A percentile compares a stretch with the other conserved stretches of the same genome.
phyloP scores from a whole-genome alignment of 2,329 filamentous ascomycete genomes.

The Rutstroemia sp. region DNA sequence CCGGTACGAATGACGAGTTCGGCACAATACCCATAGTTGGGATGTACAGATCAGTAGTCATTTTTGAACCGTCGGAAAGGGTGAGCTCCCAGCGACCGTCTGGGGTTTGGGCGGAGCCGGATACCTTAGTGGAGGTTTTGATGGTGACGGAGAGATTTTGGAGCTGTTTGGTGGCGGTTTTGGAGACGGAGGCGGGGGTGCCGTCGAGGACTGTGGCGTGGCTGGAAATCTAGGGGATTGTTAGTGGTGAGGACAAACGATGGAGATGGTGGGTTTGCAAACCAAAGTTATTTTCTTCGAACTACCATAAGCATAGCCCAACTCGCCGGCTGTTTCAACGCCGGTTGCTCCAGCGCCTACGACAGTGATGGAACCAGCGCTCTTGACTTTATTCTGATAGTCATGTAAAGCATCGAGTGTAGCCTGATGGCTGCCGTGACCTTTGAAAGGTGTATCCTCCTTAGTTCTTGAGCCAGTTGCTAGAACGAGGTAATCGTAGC shows the following conservation, averaged over 20 bases:
- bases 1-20: conserved; percentile 47
- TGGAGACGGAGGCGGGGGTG: conserved; percentile 18
- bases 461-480: conserved; percentile 42
- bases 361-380: conserved; percentile 24
- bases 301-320: conserved; percentile 26
- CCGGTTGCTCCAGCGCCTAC: conserved; percentile 29
- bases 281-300: conserved; percentile 25
- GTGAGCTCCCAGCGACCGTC: conserved; percentile 43
- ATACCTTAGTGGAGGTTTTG: conserved; percentile 36
- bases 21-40: conserved; percentile 48
- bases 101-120: conserved; percentile 28
- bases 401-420: conserved; percentile 16
- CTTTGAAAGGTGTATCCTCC: conserved; percentile 42
- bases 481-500: conserved; percentile 46
- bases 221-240: conserved; percentile 16
- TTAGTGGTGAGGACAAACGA: background rate
- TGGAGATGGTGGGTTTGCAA: conserved; percentile 24
- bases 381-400: conserved; percentile 16
- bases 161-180: conserved; percentile 36
- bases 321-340: conserved; percentile 29
- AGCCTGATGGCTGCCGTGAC: conserved; percentile 33
- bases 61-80: conserved; percentile 40
- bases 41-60: conserved; percentile 48
- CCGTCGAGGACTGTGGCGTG: conserved; percentile 28
- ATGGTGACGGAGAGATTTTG: conserved; percentile 44